Evolutionary conservation across 1,284 basidiomycete genomes (phyloP).

Genomic region (Acaromyces ingoldii): DNA sequence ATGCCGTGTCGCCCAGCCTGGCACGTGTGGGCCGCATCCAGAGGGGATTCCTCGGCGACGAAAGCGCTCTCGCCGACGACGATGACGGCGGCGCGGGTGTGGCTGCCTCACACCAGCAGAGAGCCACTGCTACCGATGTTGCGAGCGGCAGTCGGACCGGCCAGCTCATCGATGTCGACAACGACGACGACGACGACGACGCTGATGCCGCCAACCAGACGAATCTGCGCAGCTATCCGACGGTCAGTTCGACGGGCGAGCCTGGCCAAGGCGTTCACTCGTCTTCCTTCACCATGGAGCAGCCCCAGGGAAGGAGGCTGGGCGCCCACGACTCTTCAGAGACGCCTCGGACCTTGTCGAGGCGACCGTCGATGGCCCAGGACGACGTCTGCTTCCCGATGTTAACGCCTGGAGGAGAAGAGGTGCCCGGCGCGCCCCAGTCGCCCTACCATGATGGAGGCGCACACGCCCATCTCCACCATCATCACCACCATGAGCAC

Average conservation of each 20-base stretch:
- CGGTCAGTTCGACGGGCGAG: no score
- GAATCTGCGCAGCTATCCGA: no score
- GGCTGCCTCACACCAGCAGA: background rate
- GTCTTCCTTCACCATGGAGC: no score
- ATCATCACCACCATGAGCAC: conserved; percentile 8
- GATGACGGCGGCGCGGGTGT: background rate
- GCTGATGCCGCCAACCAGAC: no score
- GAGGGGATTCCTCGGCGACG: background rate
- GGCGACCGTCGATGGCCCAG: conserved; percentile 28
- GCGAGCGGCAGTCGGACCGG: background rate
- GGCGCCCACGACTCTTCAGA: background rate
- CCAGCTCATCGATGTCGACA: background rate
- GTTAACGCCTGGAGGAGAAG: conserved; percentile 8
- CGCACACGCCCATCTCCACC: conserved; percentile 14
- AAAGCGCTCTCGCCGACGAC: conserved; percentile 5
- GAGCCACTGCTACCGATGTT: background rate
- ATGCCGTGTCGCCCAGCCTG: conserved; percentile 23
- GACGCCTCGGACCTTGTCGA: conserved; percentile 20
- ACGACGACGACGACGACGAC: no score
- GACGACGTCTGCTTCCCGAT: conserved; percentile 51
- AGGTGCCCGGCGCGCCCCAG: conserved; percentile 9
- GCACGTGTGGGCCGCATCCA: conserved; percentile 16
- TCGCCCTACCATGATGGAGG: background rate
- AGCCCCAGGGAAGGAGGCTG: no score
- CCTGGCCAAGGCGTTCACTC: background rate